Evolutionary conservation across 2,329 filamentous ascomycete genomes (phyloP).

Genomic region (Fusarium miscanthi): DNA sequence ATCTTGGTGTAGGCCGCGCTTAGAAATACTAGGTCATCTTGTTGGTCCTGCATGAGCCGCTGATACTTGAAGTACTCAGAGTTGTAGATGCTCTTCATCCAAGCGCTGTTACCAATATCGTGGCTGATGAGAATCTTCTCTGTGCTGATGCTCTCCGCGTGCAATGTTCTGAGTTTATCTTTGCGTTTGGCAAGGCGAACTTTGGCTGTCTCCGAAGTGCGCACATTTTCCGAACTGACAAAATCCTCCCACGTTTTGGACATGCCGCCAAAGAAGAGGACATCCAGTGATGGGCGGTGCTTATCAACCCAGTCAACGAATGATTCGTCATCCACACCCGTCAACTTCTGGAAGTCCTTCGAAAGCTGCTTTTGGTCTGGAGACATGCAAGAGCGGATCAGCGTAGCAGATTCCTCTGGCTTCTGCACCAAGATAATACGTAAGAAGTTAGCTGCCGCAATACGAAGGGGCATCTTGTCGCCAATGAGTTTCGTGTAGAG

Average conservation of each 20-base stretch:
- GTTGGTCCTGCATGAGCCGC: conserved; percentile 88
- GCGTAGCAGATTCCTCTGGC: conserved; percentile 79
- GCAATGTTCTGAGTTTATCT: conserved; percentile 86
- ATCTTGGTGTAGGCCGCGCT: conserved; percentile 81
- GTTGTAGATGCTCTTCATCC: conserved; percentile 95
- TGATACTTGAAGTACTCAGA: conserved; percentile 94
- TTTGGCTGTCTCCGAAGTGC: conserved; percentile 79
- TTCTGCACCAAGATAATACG: conserved; percentile 95
- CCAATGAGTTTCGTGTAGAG: conserved; percentile 91
- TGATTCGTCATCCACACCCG: conserved; percentile 87
- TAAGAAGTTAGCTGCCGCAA: conserved; percentile 85
- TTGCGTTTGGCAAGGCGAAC: conserved; percentile 78
- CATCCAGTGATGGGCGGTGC: conserved; percentile 81
- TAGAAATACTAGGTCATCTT: conserved; percentile 86
- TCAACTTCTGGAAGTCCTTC: conserved; percentile 83
- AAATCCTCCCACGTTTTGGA: conserved; percentile 90
- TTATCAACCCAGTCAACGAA: conserved; percentile 91
- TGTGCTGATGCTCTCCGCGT: conserved; percentile 71
- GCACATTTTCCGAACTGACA: conserved; percentile 82
- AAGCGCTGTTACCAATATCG: conserved; percentile 86
- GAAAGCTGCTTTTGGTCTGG: conserved; percentile 78
- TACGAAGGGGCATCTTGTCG: conserved; percentile 71
- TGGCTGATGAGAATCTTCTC: conserved; percentile 84
- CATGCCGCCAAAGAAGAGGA: conserved; percentile 83
- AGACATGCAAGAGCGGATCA: conserved; percentile 78